phyloP scores from a whole-genome alignment of 2,329 filamentous ascomycete species.

The Boeremia exigua region DNA sequence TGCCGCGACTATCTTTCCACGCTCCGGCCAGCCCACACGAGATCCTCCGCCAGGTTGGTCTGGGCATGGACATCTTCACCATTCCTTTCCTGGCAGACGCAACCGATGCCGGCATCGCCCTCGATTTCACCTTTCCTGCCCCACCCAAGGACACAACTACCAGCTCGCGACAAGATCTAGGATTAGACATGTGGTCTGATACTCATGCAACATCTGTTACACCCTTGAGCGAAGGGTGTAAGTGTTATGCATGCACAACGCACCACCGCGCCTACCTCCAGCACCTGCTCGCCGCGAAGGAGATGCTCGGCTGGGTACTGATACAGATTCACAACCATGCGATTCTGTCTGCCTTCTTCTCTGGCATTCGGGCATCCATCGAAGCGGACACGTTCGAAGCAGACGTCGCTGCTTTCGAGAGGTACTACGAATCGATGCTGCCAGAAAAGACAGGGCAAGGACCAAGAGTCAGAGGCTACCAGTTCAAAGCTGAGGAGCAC shows the following conservation, averaged over 20 bases:
- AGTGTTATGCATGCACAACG: slow-evolving; percentile 81
- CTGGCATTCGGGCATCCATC: slow-evolving; percentile 70
- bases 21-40: slow-evolving; percentile 74
- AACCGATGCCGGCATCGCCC: slow-evolving; percentile 84
- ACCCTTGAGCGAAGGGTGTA: slow-evolving; percentile 68
- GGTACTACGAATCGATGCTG: slow-evolving; percentile 71
- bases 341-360: slow-evolving; percentile 75
- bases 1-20: slow-evolving; percentile 79
- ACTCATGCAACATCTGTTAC: slow-evolving; percentile 65
- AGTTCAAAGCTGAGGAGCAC: slow-evolving; percentile 41
- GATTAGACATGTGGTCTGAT: slow-evolving; percentile 76
- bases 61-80: slow-evolving; percentile 81
- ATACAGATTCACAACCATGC: slow-evolving; percentile 91
- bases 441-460: slow-evolving; percentile 78
- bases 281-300: slow-evolving; percentile 85
- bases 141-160: slow-evolving; percentile 25
- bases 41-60: slow-evolving; percentile 74
- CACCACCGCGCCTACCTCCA: slow-evolving; percentile 89
- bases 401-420: slow-evolving; percentile 66
- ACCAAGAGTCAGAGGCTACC: slow-evolving; percentile 58
- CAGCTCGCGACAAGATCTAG: slow-evolving; percentile 57
- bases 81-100: slow-evolving; percentile 75
- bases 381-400: slow-evolving; percentile 59
- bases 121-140: slow-evolving; percentile 77
- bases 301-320: slow-evolving; percentile 96